Conservation (phyloP, 805 yeast genomes). For the Metschnikowia baotianmanensis region DNA sequence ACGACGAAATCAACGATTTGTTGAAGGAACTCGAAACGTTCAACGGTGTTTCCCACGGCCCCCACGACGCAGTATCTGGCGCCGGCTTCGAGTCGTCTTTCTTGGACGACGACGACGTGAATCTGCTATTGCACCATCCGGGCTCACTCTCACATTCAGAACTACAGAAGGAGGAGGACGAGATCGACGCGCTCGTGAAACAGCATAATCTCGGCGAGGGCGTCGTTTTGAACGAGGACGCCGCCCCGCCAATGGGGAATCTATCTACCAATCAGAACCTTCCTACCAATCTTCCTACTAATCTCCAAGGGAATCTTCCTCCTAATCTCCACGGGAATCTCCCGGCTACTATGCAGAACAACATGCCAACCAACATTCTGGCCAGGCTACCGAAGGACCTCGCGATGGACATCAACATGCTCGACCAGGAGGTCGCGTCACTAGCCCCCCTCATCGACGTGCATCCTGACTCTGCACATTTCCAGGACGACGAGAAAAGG, state of each 20-base stretch:
- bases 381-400: constrained; percentile 11
- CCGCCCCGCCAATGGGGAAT: too few relatives aligned
- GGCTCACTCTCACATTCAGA: constrained; percentile 25
- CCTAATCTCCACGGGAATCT: too few relatives aligned
- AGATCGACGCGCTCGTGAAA: constrained; percentile 33
- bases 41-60: too few relatives aligned
- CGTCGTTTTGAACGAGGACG: constrained; percentile 21
- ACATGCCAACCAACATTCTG: background rate
- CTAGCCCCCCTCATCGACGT: constrained; percentile 40
- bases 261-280: too few relatives aligned
- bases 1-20: constrained; percentile 39
- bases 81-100: constrained; percentile 16
- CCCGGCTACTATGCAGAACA: constrained; percentile 12
- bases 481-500: constrained; percentile 15
- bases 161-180: constrained; percentile 35
- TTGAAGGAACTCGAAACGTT: constrained; percentile 36
- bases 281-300: too few relatives aligned
- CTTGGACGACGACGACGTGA: constrained; percentile 11
- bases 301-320: too few relatives aligned
- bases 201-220: constrained; percentile 37
- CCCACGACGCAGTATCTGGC: too few relatives aligned
- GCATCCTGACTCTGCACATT: constrained; percentile 19
- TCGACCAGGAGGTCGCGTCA: constrained; percentile 42
- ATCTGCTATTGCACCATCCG: constrained; percentile 12
- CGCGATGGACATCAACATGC: constrained; percentile 30